phyloP scores from a whole-genome alignment of 345 rosid genomes.

The Trapa incisa region DNA sequence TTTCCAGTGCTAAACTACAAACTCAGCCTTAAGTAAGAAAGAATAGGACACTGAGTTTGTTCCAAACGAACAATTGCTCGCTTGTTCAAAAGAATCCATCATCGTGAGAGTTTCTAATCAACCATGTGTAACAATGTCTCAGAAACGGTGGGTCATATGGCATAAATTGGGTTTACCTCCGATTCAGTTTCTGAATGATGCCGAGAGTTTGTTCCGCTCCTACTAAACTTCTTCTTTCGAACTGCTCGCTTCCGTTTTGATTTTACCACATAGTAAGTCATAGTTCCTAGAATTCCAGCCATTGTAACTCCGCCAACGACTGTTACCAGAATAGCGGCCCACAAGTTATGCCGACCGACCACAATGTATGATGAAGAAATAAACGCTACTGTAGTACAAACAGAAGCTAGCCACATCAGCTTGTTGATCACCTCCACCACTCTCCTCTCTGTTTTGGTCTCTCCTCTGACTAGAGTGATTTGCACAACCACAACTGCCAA shows the following conservation, averaged over 20 bases:
- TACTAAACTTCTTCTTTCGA: conserved; percentile 40
- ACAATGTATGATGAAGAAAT: conserved; percentile 75
- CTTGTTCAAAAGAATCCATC: background rate
- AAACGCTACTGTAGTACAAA: conserved; percentile 69
- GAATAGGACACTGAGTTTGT: background rate
- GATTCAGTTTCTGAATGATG: conserved; percentile 44
- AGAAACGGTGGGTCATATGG: conserved; percentile 30
- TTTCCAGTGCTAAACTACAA: background rate
- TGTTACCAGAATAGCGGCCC: conserved; percentile 76
- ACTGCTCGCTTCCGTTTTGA: conserved; percentile 37
- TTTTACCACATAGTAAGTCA: conserved; percentile 72
- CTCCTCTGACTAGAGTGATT: conserved; percentile 79
- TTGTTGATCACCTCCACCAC: conserved; percentile 81
- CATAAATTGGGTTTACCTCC: conserved; percentile 65
- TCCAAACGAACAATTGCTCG: background rate
- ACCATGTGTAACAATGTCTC: background rate
- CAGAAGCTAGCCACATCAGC: conserved; percentile 93
- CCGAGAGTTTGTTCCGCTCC: conserved; percentile 24
- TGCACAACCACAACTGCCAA: conserved; percentile 88
- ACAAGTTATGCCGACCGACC: conserved; percentile 47
- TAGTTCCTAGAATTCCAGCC: conserved; percentile 54
- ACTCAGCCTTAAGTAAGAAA: background rate
- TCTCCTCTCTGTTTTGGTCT: conserved; percentile 61
- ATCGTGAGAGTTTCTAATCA: background rate
- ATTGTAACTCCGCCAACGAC: conserved; percentile 58